A percentile compares a stretch with the other conserved stretches of the same genome.
Evolutionary conservation across 2,329 filamentous ascomycete species (phyloP).

Genomic region (Ophiocordyceps robertsii): DNA sequence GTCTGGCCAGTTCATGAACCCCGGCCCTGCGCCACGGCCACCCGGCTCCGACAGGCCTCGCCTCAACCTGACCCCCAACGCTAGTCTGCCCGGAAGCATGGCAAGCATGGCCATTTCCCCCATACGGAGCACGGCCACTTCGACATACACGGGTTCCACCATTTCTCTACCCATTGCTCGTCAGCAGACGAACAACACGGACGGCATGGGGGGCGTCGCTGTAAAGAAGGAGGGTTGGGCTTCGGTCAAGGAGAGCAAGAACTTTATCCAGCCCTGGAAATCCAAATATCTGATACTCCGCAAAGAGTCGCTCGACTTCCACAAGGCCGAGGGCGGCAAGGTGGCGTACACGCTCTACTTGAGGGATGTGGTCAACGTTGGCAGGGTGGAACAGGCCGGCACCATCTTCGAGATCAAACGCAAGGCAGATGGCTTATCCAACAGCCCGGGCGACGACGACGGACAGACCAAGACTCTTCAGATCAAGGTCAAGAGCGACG

Average conservation of each 20-base stretch:
- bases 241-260: constrained; percentile 80
- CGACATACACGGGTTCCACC: constrained; percentile 57
- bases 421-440: constrained; percentile 51
- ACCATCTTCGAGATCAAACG: constrained; percentile 92
- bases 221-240: constrained; percentile 74
- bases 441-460: constrained; percentile 65
- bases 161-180: constrained; percentile 58
- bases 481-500: constrained; percentile 87
- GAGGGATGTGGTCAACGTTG: constrained; percentile 79
- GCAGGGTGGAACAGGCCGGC: constrained; percentile 78
- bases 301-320: constrained; percentile 86
- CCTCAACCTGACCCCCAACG: constrained; percentile 64
- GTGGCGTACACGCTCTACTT: constrained; percentile 75
- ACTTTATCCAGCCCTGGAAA: constrained; percentile 76
- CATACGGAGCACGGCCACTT: constrained; percentile 50
- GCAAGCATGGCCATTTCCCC: constrained; percentile 65
- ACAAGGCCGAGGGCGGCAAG: constrained; percentile 83
- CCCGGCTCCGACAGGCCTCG: constrained; percentile 65
- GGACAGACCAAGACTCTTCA: constrained; percentile 72
- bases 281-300: constrained; percentile 84
- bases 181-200: constrained; percentile 46
- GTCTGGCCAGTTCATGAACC: constrained; percentile 79
- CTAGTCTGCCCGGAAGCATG: constrained; percentile 65
- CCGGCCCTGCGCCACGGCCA: constrained; percentile 83
- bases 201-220: constrained; percentile 53